Percentiles rank a stretch among this genome's conserved stretches.
phyloP scores from a whole-genome alignment of 805 yeast genomes.

The Hanseniaspora jakobsenii region DNA sequence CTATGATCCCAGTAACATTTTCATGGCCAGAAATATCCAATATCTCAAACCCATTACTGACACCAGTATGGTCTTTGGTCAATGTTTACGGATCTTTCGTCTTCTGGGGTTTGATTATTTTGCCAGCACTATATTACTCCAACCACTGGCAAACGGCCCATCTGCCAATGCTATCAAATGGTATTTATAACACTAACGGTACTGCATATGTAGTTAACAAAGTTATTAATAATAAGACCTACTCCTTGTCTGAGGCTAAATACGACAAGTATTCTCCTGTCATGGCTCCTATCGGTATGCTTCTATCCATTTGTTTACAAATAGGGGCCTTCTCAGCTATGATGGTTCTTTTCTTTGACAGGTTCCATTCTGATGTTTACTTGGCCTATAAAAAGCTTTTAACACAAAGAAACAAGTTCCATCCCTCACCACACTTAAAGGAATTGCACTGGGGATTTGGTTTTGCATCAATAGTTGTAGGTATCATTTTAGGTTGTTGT shows the following conservation, averaged over 20 bases:
- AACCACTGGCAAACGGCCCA: slow-evolving; percentile 49
- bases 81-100: slow-evolving; percentile 38
- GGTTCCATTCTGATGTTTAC: slow-evolving; percentile 42
- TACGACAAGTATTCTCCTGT: slow-evolving; percentile 54
- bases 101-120: slow-evolving; percentile 37
- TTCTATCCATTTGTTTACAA: slow-evolving; percentile 48
- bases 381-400: slow-evolving; percentile 27
- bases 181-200: slow-evolving; percentile 32
- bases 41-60: slow-evolving; percentile 51
- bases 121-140: slow-evolving; percentile 41
- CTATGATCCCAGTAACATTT: slow-evolving; percentile 52
- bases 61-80: slow-evolving; percentile 42
- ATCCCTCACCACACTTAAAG: slow-evolving; percentile 38
- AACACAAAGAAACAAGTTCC: slow-evolving; percentile 11
- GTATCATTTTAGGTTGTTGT: slow-evolving; percentile 36
- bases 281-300: slow-evolving; percentile 45
- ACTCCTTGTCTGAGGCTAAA: slow-evolving; percentile 32
- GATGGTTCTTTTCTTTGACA: slow-evolving; percentile 37
- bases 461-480: slow-evolving; percentile 41
- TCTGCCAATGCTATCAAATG: slow-evolving; percentile 44
- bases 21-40: slow-evolving; percentile 56
- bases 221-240: slow-evolving; percentile 31
- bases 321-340: slow-evolving; percentile 53
- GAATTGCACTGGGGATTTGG: slow-evolving; percentile 42
- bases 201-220: slow-evolving; percentile 36